phyloP scores from a whole-genome alignment of 1,284 basidiomycete species.

The Cutaneotrichosporon dermatis region DNA sequence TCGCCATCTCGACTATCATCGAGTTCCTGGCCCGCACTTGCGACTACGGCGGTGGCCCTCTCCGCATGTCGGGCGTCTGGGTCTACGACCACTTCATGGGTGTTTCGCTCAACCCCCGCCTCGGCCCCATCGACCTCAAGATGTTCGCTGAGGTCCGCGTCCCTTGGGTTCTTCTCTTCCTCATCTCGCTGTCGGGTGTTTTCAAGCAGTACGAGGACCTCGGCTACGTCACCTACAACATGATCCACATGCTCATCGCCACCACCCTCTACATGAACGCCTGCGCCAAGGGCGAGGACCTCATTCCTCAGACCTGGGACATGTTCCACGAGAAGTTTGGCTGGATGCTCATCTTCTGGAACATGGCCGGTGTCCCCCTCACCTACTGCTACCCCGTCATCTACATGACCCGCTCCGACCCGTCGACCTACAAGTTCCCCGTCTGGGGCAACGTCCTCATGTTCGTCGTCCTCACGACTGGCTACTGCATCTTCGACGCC shows the following conservation, averaged over 20 bases:
- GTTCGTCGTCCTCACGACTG: conserved; percentile 63
- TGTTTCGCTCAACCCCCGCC: conserved; percentile 84
- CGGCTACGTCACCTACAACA: conserved; percentile 94
- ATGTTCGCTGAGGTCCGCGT: conserved; percentile 99
- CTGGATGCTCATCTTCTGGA: conserved; percentile 96
- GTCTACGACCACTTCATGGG: conserved; percentile 98
- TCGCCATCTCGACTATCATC: conserved; percentile 70
- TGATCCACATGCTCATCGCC: conserved; percentile 93
- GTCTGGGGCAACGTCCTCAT: conserved; percentile 50
- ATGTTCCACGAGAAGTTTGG: conserved; percentile 95
- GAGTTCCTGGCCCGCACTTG: conserved; percentile 68
- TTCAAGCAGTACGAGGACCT: conserved; percentile 93
- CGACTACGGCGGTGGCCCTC: conserved; percentile 64
- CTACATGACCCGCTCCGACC: conserved; percentile 95
- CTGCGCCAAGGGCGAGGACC: conserved; percentile 90
- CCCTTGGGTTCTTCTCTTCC: conserved; percentile 94
- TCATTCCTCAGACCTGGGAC: conserved; percentile 99
- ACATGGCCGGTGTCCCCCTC: conserved; percentile 76
- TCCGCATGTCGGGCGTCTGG: conserved; percentile 89
- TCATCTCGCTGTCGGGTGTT: conserved; percentile 83
- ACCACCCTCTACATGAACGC: conserved; percentile 97
- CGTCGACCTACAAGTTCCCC: conserved; percentile 80
- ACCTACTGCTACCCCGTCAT: conserved; percentile 96
- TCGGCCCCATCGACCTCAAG: conserved; percentile 92
- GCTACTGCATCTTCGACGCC: conserved; percentile 89